These are phyloP conservation scores for Coriaria nepalensis DNA, from an alignment of 306 rosid genomes.

Conservation along the genomic window DNA sequence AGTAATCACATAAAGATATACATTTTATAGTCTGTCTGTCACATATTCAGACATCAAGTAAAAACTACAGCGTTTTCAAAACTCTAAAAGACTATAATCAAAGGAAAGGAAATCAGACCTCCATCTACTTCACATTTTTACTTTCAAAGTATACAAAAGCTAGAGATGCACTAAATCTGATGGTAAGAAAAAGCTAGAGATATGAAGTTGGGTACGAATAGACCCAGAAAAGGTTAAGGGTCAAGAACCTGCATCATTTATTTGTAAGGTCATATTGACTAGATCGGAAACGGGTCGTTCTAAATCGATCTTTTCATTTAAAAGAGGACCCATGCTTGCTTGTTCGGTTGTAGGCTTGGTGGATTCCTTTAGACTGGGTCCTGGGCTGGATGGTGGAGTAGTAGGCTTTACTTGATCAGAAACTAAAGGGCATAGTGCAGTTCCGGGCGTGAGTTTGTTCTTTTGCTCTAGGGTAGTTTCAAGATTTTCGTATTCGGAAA, in stretches of 20 bases:
- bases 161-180: no score
- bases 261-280: slow-evolving; percentile 22
- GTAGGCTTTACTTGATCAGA: slow-evolving; percentile 18
- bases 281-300: slow-evolving; percentile 23
- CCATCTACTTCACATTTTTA: no score
- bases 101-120: no score
- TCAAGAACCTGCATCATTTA: slow-evolving; percentile 33
- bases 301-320: slow-evolving; percentile 13
- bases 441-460: slow-evolving; percentile 10
- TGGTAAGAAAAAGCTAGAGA: no score
- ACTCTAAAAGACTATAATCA: no score
- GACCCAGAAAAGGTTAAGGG: slow-evolving; percentile 13
- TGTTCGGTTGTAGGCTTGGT: slow-evolving; percentile 5
- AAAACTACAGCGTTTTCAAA: no score
- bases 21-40: no score
- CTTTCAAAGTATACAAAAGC: no score
- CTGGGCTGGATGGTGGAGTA: slow-evolving; percentile 1
- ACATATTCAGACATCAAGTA: no score
- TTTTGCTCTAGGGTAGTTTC: slow-evolving; percentile 34
- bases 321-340: slow-evolving; percentile 13
- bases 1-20: no score
- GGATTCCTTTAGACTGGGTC: slow-evolving; percentile 15
- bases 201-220: no score
- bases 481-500: slow-evolving; percentile 51
- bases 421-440: slow-evolving; percentile 16